Evolutionary conservation across 345 rosid species (phyloP).

Genomic region (Camelina laxa): DNA sequence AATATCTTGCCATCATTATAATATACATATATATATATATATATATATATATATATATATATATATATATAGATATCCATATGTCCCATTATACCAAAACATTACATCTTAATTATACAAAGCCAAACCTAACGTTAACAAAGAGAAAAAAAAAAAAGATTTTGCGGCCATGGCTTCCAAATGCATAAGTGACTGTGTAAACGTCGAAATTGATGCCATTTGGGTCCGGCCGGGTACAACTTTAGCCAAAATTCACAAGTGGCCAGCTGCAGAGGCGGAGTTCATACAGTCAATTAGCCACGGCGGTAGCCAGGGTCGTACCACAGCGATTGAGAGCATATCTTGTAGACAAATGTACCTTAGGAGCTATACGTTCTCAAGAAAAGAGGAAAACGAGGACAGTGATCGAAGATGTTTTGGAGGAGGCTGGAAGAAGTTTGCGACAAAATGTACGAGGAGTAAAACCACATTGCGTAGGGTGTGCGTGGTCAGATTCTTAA

Average conservation of each 20-base stretch:
- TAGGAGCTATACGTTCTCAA: slow-evolving; percentile 73
- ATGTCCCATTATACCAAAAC: neutral
- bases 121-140: neutral
- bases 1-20: slow-evolving; percentile 12
- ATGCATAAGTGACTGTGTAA: slow-evolving; percentile 67
- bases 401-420: neutral
- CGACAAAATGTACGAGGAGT: neutral
- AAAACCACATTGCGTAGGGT: neutral
- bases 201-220: slow-evolving; percentile 55
- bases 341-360: slow-evolving; percentile 77
- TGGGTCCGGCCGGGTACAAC: slow-evolving; percentile 52
- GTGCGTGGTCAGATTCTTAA: neutral
- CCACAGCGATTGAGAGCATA: slow-evolving; percentile 59
- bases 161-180: slow-evolving; percentile 53
- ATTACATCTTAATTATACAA: neutral
- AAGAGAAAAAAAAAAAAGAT: neutral
- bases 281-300: slow-evolving; percentile 52
- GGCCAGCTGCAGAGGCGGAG: slow-evolving; percentile 68
- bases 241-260: slow-evolving; percentile 64
- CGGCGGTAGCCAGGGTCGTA: slow-evolving; percentile 11
- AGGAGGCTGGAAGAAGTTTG: neutral
- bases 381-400: slow-evolving; percentile 43
- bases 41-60: no score
- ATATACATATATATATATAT: no score
- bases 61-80: no score